phyloP scores from a whole-genome alignment of 441 rosid genomes.

The Syzygium malaccense region DNA sequence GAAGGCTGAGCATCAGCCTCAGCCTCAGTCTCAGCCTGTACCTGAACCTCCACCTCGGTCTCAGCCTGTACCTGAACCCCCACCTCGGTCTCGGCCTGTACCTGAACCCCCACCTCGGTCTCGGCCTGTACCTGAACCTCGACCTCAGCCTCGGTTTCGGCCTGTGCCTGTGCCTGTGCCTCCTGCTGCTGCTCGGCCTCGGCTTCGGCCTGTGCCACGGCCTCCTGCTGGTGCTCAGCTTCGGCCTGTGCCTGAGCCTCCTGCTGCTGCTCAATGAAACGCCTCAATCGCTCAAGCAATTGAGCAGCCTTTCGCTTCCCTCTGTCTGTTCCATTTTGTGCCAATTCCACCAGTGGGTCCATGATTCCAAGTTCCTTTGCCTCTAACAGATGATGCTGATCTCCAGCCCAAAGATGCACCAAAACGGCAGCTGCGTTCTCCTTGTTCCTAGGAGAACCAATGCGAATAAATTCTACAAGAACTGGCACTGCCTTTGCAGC shows the following conservation, averaged over 20 bases:
- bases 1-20: conserved; percentile 18
- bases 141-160: neutral
- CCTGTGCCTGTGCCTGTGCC: neutral
- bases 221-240: conserved; percentile 55
- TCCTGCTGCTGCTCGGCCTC: neutral
- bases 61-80: neutral
- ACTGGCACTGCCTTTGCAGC: conserved; percentile 79
- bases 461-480: conserved; percentile 66
- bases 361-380: conserved; percentile 74
- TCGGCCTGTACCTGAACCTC: neutral
- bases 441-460: conserved; percentile 77
- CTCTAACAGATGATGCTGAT: conserved; percentile 52
- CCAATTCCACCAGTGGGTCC: conserved; percentile 61
- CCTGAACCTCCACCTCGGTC: neutral
- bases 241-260: conserved; percentile 35
- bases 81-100: neutral
- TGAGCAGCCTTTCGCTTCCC: conserved; percentile 92
- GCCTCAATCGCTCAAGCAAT: conserved; percentile 64
- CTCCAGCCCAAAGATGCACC: conserved; percentile 84
- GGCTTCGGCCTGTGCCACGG: conserved; percentile 26
- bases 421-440: conserved; percentile 95
- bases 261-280: conserved; percentile 61
- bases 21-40: neutral
- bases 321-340: conserved; percentile 80
- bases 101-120: neutral